phyloP scores from a whole-genome alignment of 2,329 filamentous ascomycete genomes.

The Ilyonectria destructans region DNA sequence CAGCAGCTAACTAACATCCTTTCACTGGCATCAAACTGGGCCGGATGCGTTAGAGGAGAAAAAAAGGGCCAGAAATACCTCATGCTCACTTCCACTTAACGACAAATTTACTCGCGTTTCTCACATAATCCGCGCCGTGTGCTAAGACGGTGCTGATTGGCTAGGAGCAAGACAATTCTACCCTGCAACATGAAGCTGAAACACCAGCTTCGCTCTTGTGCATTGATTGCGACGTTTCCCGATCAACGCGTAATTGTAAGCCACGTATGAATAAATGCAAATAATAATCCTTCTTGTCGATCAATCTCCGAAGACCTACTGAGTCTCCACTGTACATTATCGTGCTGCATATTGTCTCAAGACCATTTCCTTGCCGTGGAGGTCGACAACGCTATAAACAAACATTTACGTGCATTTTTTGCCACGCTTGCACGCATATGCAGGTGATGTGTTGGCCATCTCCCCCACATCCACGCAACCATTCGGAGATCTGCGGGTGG shows the following conservation, averaged over 20 bases:
- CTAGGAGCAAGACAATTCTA: not conserved
- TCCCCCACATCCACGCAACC: not conserved
- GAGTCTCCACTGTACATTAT: not conserved
- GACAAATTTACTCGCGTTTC: too few relatives aligned
- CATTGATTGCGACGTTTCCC: not conserved
- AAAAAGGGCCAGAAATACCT: too few relatives aligned
- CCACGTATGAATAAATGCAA: not conserved
- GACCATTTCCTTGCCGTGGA: not conserved
- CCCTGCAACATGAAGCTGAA: not conserved
- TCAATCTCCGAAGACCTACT: not conserved
- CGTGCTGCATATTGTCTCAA: conserved; percentile 3
- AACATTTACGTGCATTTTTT: not conserved
- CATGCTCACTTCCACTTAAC: too few relatives aligned
- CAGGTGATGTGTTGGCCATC: conserved; percentile 1
- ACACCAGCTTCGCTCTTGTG: not conserved
- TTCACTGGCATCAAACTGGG: too few relatives aligned
- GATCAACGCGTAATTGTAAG: not conserved
- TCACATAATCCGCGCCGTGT: not conserved
- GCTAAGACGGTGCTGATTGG: not conserved
- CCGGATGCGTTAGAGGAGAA: too few relatives aligned
- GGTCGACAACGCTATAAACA: not conserved
- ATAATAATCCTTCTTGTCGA: not conserved
- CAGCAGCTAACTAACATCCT: too few relatives aligned
- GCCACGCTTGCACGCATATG: conserved; percentile 5
- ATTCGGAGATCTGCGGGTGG: not conserved